Evolutionary conservation across 345 rosid species (phyloP).

Genomic region (Acer saccharum): DNA sequence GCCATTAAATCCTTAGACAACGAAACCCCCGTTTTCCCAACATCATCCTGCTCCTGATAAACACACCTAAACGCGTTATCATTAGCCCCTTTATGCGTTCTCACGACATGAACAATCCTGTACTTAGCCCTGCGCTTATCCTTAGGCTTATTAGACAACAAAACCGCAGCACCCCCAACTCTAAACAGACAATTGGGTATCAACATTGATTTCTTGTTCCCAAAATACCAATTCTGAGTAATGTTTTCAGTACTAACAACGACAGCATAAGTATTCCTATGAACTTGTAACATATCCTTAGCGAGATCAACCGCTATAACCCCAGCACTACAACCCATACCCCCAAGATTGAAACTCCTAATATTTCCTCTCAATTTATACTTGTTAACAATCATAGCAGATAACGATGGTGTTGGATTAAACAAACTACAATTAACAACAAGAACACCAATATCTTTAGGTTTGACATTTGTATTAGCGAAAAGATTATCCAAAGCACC

Average conservation of each 20-base stretch:
- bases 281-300: slow-evolving; percentile 83
- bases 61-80: slow-evolving; percentile 86
- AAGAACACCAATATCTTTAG: slow-evolving; percentile 82
- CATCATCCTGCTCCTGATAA: slow-evolving; percentile 83
- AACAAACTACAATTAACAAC: slow-evolving; percentile 92
- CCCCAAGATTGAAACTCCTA: slow-evolving; percentile 74
- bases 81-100: slow-evolving; percentile 91
- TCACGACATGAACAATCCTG: slow-evolving; percentile 77
- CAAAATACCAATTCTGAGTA: slow-evolving; percentile 94
- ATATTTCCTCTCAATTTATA: slow-evolving; percentile 80
- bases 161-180: slow-evolving; percentile 75
- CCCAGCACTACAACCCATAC: slow-evolving; percentile 97
- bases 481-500: slow-evolving; percentile 78
- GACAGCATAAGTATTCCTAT: slow-evolving; percentile 81
- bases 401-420: slow-evolving; percentile 89
- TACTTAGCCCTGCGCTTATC: slow-evolving; percentile 77
- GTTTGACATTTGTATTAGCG: slow-evolving; percentile 64
- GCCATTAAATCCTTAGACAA: slow-evolving; percentile 91
- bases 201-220: slow-evolving; percentile 86
- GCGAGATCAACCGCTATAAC: slow-evolving; percentile 82
- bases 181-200: slow-evolving; percentile 90
- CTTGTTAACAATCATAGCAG: slow-evolving; percentile 89
- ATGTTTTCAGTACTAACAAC: slow-evolving; percentile 93
- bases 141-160: slow-evolving; percentile 59
- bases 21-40: slow-evolving; percentile 80